Conservation (phyloP, 257 asterid species). For the Fraxinus pennsylvanica region DNA sequence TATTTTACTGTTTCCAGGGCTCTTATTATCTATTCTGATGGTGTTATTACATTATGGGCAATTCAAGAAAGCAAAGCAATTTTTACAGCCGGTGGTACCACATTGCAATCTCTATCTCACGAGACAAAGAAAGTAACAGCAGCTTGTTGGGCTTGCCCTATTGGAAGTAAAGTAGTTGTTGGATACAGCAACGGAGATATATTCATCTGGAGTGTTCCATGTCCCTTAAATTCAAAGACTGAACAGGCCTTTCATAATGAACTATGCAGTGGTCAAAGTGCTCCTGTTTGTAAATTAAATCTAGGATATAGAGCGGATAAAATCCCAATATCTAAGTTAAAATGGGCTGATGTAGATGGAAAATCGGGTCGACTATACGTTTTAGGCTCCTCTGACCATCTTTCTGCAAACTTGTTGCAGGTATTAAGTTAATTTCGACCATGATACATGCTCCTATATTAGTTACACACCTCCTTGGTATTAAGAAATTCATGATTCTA, state of each 20-base stretch:
- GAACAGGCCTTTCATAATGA: slow-evolving; percentile 45
- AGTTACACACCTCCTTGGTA: background rate
- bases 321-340: slow-evolving; percentile 69
- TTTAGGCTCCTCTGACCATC: slow-evolving; percentile 61
- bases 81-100: slow-evolving; percentile 46
- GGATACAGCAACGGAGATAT: slow-evolving; percentile 92
- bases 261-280: slow-evolving; percentile 38
- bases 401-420: slow-evolving; percentile 66
- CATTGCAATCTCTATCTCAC: slow-evolving; percentile 49
- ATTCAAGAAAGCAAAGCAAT: slow-evolving; percentile 68
- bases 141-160: slow-evolving; percentile 83
- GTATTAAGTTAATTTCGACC: slow-evolving; percentile 33
- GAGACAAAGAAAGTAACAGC: slow-evolving; percentile 82
- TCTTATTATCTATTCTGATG: slow-evolving; percentile 66
- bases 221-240: slow-evolving; percentile 37
- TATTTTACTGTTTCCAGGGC: slow-evolving; percentile 47
- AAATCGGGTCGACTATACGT: slow-evolving; percentile 83
- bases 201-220: slow-evolving; percentile 69
- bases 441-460: background rate
- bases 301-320: slow-evolving; percentile 86
- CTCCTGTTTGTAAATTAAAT: slow-evolving; percentile 69
- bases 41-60: slow-evolving; percentile 70
- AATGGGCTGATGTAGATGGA: slow-evolving; percentile 70
- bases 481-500: background rate
- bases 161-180: slow-evolving; percentile 76